Evolutionary conservation across 768 basidiomycete genomes (phyloP), one percentile per base, ranked within the genome.

Genomic region (Mycena sanguinolenta): DNA sequence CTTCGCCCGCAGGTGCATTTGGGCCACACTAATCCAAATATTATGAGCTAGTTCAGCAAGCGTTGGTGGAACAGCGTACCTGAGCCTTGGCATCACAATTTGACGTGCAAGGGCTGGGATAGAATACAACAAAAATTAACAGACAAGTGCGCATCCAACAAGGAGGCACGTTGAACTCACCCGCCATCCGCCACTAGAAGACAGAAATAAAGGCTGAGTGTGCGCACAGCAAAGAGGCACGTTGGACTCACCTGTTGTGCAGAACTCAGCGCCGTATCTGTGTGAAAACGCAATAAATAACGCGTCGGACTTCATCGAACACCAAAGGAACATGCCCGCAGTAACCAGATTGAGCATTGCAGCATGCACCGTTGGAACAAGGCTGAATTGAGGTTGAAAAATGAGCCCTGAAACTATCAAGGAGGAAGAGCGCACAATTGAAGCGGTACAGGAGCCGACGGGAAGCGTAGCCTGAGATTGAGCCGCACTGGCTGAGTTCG

Each of bases 301-400:
- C 21, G 21, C 57, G 49, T 50, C 50, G 50, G 17, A 25, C 10
- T 21, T 36, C 27, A 25, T 21, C 8, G 27, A 44, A 3, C 2
- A n/a, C n/a, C n/a, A n/a, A n/a, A n/a, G n/a, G 19, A 46, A n/a
- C 44, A 46, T 46, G 49, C 70, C 76, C 77, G 63, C 77, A 78
- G 42, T 74, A 78, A 46, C 76, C 77, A 21, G 75, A 67, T n/a
- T 60, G 59, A 50, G 67, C 60, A 58, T 77, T 77, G 50, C 77
- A 78, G 63, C 77, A 78, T 7, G 75, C 76, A 32, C 73, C 76
- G 55, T 78, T 77, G 39, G 72, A 62, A 60, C 77, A 77, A 23
- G 77, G 77, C 66, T 72, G 23, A 69, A 58, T 14, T 71, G 64
- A 34, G 42, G 42, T 2, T n/a, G 2, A 21, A n/a, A n/a, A 32